These are phyloP conservation scores for Neopestalotiopsis clavispora DNA, from an alignment of 2,329 filamentous ascomycete species.

Conservation along the genomic window DNA sequence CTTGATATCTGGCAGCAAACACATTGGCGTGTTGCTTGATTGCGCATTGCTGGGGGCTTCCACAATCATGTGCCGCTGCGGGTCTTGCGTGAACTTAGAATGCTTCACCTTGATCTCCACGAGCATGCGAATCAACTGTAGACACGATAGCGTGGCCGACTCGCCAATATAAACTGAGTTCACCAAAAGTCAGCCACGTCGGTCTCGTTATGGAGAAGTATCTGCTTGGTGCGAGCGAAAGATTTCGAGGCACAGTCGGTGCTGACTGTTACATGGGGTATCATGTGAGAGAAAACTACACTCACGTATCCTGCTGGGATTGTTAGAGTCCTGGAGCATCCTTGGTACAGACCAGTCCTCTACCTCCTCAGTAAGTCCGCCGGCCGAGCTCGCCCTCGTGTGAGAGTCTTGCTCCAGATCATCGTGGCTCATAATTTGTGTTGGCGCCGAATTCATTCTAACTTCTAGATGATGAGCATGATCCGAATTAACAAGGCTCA, in stretches of 20 bases:
- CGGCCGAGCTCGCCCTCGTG: slow-evolving; percentile 44
- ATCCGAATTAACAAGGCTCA: not conserved
- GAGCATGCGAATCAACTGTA: slow-evolving; percentile 65
- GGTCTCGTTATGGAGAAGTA: not conserved
- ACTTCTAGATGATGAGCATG: not conserved
- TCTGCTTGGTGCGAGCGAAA: not conserved
- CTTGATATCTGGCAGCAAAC: slow-evolving; percentile 59
- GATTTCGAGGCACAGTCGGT: not conserved
- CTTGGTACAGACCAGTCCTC: slow-evolving; percentile 58
- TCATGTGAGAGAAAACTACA: not conserved
- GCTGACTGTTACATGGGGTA: not conserved
- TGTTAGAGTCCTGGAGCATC: slow-evolving; percentile 62
- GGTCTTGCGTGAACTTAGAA: slow-evolving; percentile 63
- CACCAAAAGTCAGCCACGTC: not conserved
- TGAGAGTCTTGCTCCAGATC: slow-evolving; percentile 35
- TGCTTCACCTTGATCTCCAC: slow-evolving; percentile 58
- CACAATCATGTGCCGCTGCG: slow-evolving; percentile 60
- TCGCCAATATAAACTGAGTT: slow-evolving; percentile 64
- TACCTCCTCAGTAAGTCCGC: slow-evolving; percentile 59
- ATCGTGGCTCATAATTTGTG: slow-evolving; percentile 23
- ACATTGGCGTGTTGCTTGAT: slow-evolving; percentile 48
- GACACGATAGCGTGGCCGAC: slow-evolving; percentile 64
- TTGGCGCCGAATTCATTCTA: slow-evolving; percentile 2
- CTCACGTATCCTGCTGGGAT: slow-evolving; percentile 57
- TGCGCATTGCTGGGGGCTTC: slow-evolving; percentile 57